Conservation (phyloP, 129 eudicot species). For the Helianthus tuberosus region DNA sequence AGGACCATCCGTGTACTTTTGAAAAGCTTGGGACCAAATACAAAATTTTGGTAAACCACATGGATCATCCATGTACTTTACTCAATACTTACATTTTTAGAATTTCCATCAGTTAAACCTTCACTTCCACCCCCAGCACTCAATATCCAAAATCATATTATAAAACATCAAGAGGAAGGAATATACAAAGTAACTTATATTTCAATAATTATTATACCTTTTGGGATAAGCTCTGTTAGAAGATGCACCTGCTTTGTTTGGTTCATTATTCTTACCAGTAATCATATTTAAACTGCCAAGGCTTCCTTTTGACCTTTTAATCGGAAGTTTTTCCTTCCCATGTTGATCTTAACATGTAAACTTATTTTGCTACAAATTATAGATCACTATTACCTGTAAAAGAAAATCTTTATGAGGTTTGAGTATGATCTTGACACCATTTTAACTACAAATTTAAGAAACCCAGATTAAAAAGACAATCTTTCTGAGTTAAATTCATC, state of each 20-base stretch:
- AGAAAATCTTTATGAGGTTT: too few species aligned
- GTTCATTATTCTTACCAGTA: constrained; percentile 71
- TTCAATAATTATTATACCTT: constrained; percentile 38
- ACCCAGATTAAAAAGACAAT: too few species aligned
- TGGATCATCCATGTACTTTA: too few species aligned
- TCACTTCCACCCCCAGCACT: constrained; percentile 92
- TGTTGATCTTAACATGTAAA: constrained; percentile 19
- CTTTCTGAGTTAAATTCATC: too few species aligned
- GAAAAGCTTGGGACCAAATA: too few species aligned
- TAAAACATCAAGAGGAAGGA: background rate
- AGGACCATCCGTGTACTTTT: background rate
- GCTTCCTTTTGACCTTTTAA: constrained; percentile 92
- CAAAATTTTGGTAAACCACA: too few species aligned
- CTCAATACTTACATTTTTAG: constrained; percentile 48
- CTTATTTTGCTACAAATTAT: too few species aligned
- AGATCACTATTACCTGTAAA: too few species aligned
- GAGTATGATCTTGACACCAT: too few species aligned
- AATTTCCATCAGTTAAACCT: constrained; percentile 84
- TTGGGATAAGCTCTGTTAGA: constrained; percentile 80
- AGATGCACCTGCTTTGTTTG: constrained; percentile 67
- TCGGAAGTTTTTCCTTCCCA: constrained; percentile 90
- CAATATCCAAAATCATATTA: background rate
- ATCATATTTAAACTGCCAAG: constrained; percentile 95
- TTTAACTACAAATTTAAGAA: too few species aligned
- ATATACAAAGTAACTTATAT: background rate